Evolutionary conservation across 148 eudicot species (phyloP), one percentile per base, ranked within the genome.

Genomic region (Amaranthus cruentus): DNA sequence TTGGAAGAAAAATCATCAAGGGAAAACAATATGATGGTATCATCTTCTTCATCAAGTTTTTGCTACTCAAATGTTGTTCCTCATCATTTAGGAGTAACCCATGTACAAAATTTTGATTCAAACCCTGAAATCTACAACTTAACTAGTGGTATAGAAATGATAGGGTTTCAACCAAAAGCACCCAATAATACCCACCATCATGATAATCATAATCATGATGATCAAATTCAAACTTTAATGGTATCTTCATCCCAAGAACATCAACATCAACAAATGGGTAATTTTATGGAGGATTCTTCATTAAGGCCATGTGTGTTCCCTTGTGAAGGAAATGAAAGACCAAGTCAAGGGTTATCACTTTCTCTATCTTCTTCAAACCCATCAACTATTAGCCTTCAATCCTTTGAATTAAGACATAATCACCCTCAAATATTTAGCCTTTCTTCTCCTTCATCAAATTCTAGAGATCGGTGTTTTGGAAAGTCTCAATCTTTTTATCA

Each of bases 261-360:
- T 0, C 72, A 75, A 2, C 60, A 68, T 12, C 55, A 54, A 15
- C 52, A 50, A 9, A 59, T 46, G 21, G 76, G 55, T 47, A n/a
- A 18, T 12, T 75, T 79, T 13, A 74, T 85, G 69, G 87, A 78
- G 65, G 83, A 87, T 55, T 75, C 86, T 10, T 79, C 88, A 3
- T 13, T 81, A 70, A 89, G 94, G 75, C 49, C 73, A 13, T 85
- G 87, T 80, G 91, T 88, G 51, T 88, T 91, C 62, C 84, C 93
- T 12, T 89, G 93, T 78, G 95, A 89, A 81, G 90, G 89, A 12
- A 89, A 91, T 75, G 97, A 94, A 73, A 91, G 89, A 81, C 96
- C 93, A n/a, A 88, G 93, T 69, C 96, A 91, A 83, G 97, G 98
- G 0, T 88, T 95, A 62, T 91, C 98, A 0, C 89, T 95, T n/a